phyloP scores from a whole-genome alignment of 441 rosid genomes.

The Aquilaria agallochum region DNA sequence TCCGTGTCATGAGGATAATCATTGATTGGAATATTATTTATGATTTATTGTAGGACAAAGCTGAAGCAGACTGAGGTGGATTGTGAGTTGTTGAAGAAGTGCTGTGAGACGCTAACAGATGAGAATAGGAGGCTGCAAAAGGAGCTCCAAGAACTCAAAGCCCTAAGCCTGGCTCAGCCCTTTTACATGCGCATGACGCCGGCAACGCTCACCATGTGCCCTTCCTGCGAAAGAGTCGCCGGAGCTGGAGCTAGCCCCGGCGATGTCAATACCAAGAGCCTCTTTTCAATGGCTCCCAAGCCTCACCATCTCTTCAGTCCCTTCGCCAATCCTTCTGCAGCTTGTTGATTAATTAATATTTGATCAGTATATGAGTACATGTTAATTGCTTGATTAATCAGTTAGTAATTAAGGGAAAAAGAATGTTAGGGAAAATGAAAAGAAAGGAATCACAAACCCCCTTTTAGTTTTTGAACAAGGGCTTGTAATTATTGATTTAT shows the following conservation, averaged over 20 bases:
- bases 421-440: too few species aligned
- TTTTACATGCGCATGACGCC: slow-evolving; percentile 73
- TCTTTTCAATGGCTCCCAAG: slow-evolving; percentile 57
- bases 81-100: slow-evolving; percentile 59
- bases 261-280: slow-evolving; percentile 36
- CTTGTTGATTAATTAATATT: slow-evolving; percentile 40
- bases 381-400: too few species aligned
- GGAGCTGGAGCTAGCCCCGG: slow-evolving; percentile 26
- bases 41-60: slow-evolving; percentile 48
- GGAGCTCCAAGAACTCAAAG: slow-evolving; percentile 66
- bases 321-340: slow-evolving; percentile 80
- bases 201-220: slow-evolving; percentile 69
- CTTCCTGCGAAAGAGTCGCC: slow-evolving; percentile 58
- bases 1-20: too few species aligned
- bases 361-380: too few species aligned
- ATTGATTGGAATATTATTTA: too few species aligned
- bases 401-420: slow-evolving; percentile 12
- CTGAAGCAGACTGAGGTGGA: slow-evolving; percentile 78
- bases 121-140: slow-evolving; percentile 67
- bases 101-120: slow-evolving; percentile 58
- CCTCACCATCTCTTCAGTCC: slow-evolving; percentile 64
- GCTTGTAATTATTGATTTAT: slow-evolving; percentile 20
- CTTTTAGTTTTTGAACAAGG: slow-evolving; percentile 57
- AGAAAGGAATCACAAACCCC: too few species aligned
- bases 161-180: slow-evolving; percentile 63